Evolutionary conservation across 2,329 filamentous ascomycete species (phyloP), one percentile per base, ranked within the genome.

Genomic region (Stemphylium beticola): DNA sequence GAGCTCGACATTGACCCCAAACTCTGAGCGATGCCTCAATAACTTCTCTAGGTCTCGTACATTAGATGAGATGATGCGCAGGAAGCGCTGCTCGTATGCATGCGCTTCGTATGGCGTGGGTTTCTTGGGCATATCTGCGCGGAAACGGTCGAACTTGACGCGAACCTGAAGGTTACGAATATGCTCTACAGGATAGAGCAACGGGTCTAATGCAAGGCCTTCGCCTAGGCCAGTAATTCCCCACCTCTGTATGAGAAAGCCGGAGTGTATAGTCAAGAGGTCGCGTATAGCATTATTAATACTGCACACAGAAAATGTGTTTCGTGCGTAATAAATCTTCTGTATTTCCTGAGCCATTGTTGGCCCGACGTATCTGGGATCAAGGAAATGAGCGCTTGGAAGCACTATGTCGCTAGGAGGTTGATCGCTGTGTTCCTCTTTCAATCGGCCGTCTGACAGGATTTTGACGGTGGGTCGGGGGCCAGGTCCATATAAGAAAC

Each of bases 221-320:
- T 46, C n/a, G 2, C 22, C 22, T 7, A 24, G 5, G 22, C 22
- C 22, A 7, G 6, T 7, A 7, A 24, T 24, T 4, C 22, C 22
- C 8, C 8, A 4, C 22, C 33, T 39, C 14, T 32, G 20, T 15
- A 47, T 20, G 34, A 39, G 41, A 34, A 42, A 29, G 26, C 33
- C 52, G 3, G 51, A 39, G 15, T 56, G 49, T 4, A 22, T 32
- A n/a, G 49, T 51, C 18, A 66, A 45, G 37, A 60, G 61, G 14
- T 45, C 12, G 12, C 18, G 39, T 3, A 68, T 38, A 8, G 51
- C 61, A 4, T 53, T 38, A 17, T 62, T 59, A 3, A 67, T 42
- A 7, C 58, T 62, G 43, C 67, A 70, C 0, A 69, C 40, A 1
- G 67, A 67, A 26, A 70, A 69, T 1, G 49, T 62, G 26, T 70